Evolutionary conservation across 768 basidiomycete genomes (phyloP).

Genomic region (Amanita brunnescens): DNA sequence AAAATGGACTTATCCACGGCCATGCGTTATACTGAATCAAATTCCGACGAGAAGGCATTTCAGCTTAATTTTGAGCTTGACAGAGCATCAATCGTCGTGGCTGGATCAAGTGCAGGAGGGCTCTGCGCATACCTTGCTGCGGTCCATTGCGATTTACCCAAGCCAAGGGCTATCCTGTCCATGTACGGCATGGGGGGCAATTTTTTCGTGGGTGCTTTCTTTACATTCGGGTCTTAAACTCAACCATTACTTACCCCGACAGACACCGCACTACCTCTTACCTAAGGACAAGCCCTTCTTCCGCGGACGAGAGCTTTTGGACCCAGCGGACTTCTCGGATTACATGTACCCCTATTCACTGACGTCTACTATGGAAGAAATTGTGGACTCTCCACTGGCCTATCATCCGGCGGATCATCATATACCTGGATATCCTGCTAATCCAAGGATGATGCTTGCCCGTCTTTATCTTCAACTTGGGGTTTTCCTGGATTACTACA

Average conservation of each 20-base stretch:
- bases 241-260: not conserved
- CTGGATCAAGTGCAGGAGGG: constrained; percentile 55
- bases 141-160: constrained; percentile 37
- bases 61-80: constrained; percentile 28
- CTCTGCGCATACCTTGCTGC: constrained; percentile 57
- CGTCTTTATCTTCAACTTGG: constrained; percentile 56
- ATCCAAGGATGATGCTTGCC: constrained; percentile 50
- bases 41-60: not conserved
- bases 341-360: constrained; percentile 35
- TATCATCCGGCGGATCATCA: constrained; percentile 36
- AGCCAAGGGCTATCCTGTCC: constrained; percentile 45
- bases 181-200: constrained; percentile 62
- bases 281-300: constrained; percentile 45
- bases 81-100: constrained; percentile 35
- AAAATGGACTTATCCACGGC: constrained; percentile 4
- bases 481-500: constrained; percentile 48
- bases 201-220: constrained; percentile 30
- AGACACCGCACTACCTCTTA: constrained; percentile 44
- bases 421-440: constrained; percentile 52
- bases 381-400: constrained; percentile 34
- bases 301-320: constrained; percentile 45
- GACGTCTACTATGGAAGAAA: constrained; percentile 14
- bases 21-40: constrained; percentile 6
- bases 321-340: constrained; percentile 35
- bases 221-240: not conserved